phyloP scores from a whole-genome alignment of 1,284 basidiomycete genomes.

The Neonothopanus nambi region DNA sequence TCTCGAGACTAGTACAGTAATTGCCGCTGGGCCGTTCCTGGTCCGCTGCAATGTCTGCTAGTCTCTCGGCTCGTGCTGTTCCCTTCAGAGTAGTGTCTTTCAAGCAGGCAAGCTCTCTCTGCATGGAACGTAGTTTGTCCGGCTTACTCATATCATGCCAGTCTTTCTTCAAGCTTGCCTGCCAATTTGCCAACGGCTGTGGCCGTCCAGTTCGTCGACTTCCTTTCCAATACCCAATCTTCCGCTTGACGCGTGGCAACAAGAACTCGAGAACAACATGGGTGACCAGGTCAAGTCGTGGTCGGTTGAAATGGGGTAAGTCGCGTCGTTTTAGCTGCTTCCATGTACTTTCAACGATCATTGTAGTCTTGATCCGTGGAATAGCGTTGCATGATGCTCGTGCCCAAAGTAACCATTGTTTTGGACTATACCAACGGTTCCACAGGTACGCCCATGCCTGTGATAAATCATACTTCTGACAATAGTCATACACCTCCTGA shows the following conservation, averaged over 20 bases:
- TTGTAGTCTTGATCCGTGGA: conserved; percentile 31
- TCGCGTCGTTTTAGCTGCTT: conserved; percentile 30
- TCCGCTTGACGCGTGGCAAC: conserved; percentile 7
- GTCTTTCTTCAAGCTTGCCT: no score
- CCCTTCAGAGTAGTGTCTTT: neutral
- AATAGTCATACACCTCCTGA: conserved; percentile 21
- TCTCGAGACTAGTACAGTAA: conserved; percentile 10
- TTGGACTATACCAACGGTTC: conserved; percentile 23
- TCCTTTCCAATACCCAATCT: neutral
- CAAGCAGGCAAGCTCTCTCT: neutral
- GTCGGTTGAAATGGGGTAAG: conserved; percentile 27
- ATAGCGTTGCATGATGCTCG: conserved; percentile 25
- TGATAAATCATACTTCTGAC: conserved; percentile 15
- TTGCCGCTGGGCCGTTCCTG: conserved; percentile 4
- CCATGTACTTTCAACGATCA: conserved; percentile 37
- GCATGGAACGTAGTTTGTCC: neutral
- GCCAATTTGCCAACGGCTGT: conserved; percentile 1
- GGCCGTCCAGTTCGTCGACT: neutral
- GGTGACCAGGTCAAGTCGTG: conserved; percentile 26
- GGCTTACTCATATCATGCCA: conserved; percentile 5
- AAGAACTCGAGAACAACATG: conserved; percentile 1
- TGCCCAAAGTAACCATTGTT: conserved; percentile 32
- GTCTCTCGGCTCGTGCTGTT: conserved; percentile 6
- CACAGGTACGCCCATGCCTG: conserved; percentile 27
- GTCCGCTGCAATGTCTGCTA: conserved; percentile 11